Evolutionary conservation across 257 asterid genomes (phyloP), one percentile per base, ranked within the genome.

Genomic region (Voacanga thouarsii): DNA sequence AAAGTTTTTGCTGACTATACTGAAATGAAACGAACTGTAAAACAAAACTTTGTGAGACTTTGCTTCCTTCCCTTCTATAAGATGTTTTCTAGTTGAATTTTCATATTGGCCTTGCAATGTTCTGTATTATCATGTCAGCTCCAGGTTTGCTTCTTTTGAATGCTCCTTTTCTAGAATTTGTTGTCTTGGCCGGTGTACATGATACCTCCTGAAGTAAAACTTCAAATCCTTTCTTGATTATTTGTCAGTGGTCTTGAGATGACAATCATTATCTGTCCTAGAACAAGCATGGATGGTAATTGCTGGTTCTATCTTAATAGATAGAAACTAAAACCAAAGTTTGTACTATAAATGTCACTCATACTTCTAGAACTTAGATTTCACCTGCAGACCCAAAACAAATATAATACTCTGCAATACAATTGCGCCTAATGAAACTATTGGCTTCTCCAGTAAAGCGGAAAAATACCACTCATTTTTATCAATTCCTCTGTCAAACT

Each of bases 401-500:
- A 24, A 6, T 41, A 7, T 49, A 49, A 49, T 49, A 49, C 21
- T 57, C 30, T 57, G 12, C 28, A 4, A 28, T n/a, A 10, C 10
- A 16, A n/a, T 28, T 9, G 6, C 37, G 53, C 59, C 4, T 82
- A 45, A 82, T 66, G 30, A 72, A 18, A 84, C 72, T 79, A 75
- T 80, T 9, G 92, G 93, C 85, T 90, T 90, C 85, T 87, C 92
- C 71, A 90, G 41, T 4, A 86, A 60, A 60, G 96, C 90, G 33
- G 91, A 89, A 80, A 91, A 85, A 59, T 86, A 88, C 91, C 91
- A 88, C 86, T 85, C 91, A 39, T 86, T 85, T 59, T 81, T 85
- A 56, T 88, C 80, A 3, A 83, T 56, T 4, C 94, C 90, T 0
- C 78, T 71, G 67, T 91, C 91, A 50, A 84, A 18, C 84, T 91